phyloP scores from a whole-genome alignment of 192 early-diverging fungal species.

The Entomortierella chlamydospora region DNA sequence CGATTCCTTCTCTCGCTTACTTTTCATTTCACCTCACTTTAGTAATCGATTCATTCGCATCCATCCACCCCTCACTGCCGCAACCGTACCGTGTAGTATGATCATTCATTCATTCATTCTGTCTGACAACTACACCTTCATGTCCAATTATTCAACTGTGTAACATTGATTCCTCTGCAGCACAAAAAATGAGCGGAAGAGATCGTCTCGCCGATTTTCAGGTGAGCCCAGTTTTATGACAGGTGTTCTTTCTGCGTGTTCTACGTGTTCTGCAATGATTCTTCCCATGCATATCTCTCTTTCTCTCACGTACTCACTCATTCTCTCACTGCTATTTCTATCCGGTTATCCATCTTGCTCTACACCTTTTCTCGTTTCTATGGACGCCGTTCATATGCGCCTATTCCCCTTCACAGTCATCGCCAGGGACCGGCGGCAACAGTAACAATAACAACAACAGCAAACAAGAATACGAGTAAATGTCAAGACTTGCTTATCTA shows the following conservation, averaged over 20 bases:
- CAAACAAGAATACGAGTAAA: constrained; percentile 26
- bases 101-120: neutral
- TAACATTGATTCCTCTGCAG: neutral
- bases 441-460: constrained; percentile 2
- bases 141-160: neutral
- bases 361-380: neutral
- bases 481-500: neutral
- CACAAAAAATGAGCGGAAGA: constrained; percentile 37
- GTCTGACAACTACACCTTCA: neutral
- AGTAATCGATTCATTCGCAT: too few relatives aligned
- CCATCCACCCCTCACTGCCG: neutral
- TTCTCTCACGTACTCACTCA: too few relatives aligned
- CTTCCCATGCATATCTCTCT: neutral
- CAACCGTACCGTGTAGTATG: neutral
- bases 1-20: neutral
- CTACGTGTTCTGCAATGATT: neutral
- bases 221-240: neutral
- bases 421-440: neutral
- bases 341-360: too few relatives aligned
- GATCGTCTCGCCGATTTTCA: constrained; percentile 49
- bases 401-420: constrained; percentile 3
- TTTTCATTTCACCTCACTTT: neutral
- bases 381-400: neutral
- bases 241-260: neutral
- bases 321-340: too few relatives aligned